Conservation (phyloP, 352 stramenopile species). For the Phytophthora lateralis region DNA sequence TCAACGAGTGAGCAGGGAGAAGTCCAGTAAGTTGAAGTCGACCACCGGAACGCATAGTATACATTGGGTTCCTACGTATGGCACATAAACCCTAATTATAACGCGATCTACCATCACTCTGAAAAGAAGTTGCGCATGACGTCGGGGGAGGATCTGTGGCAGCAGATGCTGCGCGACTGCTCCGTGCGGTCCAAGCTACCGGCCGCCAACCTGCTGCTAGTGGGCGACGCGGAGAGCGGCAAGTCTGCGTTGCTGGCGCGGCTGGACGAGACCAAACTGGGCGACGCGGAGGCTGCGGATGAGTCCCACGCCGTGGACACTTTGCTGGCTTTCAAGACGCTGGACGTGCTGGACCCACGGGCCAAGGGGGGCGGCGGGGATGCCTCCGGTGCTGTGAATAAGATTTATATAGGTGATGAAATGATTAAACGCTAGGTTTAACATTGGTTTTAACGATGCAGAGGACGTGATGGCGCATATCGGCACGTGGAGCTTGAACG, state of each 20-base stretch:
- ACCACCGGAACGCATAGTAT: too few species aligned
- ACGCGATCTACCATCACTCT: slow-evolving; percentile 2
- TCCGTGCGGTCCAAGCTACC: slow-evolving; percentile 81
- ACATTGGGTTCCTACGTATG: too few species aligned
- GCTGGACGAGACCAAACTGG: slow-evolving; percentile 50
- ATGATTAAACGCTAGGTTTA: not conserved
- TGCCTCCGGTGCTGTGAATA: slow-evolving; percentile 37
- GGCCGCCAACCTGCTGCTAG: slow-evolving; percentile 65
- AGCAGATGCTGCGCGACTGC: slow-evolving; percentile 84
- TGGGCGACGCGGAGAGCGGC: slow-evolving; percentile 74
- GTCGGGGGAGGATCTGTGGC: slow-evolving; percentile 64
- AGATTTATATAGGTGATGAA: not conserved
- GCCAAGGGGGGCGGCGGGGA: slow-evolving; percentile 55
- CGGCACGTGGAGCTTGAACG: slow-evolving; percentile 80
- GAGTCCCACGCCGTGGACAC: slow-evolving; percentile 45
- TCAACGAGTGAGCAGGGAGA: too few species aligned
- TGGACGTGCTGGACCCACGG: slow-evolving; percentile 72
- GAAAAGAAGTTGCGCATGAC: not conserved
- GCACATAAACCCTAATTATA: not conserved
- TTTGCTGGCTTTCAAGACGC: slow-evolving; percentile 63
- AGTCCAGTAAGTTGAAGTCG: not conserved
- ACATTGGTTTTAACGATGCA: slow-evolving; percentile 11
- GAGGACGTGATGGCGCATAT: slow-evolving; percentile 83
- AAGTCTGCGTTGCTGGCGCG: slow-evolving; percentile 73
- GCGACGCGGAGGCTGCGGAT: slow-evolving; percentile 12